Evolutionary conservation across 2,329 filamentous ascomycete species (phyloP).

Genomic region (Raffaelea albimanens): DNA sequence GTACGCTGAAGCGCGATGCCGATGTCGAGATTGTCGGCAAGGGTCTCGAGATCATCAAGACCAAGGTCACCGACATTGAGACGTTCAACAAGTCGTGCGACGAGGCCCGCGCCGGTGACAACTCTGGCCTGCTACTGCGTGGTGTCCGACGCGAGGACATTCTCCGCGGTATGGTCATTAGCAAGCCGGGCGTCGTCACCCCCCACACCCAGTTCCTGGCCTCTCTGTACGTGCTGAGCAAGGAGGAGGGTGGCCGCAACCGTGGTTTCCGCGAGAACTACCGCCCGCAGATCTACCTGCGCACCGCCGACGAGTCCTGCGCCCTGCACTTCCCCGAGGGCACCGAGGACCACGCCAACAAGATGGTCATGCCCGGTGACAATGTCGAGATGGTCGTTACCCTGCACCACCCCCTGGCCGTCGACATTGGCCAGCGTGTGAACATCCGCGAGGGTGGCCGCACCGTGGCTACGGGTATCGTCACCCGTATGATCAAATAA

Average conservation of each 20-base stretch:
- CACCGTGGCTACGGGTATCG: slow-evolving; percentile 74
- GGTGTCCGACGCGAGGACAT: slow-evolving; percentile 95
- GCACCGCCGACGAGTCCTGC: slow-evolving; percentile 76
- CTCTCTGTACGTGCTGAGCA: slow-evolving; percentile 93
- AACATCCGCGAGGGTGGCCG: slow-evolving; percentile 96
- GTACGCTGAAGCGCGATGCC: slow-evolving; percentile 82
- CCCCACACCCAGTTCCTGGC: slow-evolving; percentile 85
- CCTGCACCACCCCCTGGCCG: slow-evolving; percentile 73
- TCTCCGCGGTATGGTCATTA: slow-evolving; percentile 87
- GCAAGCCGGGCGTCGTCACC: slow-evolving; percentile 73
- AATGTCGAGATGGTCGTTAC: slow-evolving; percentile 95
- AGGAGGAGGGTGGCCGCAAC: slow-evolving; percentile 97
- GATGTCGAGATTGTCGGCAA: slow-evolving; percentile 95
- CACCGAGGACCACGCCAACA: slow-evolving; percentile 58
- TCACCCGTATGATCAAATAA: slow-evolving; percentile 63
- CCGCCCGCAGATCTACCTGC: slow-evolving; percentile 90
- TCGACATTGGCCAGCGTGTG: slow-evolving; percentile 90
- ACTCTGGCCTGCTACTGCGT: slow-evolving; percentile 93
- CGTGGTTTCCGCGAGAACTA: slow-evolving; percentile 95
- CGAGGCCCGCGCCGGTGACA: slow-evolving; percentile 91
- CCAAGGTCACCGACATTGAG: slow-evolving; percentile 99
- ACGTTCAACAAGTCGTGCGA: slow-evolving; percentile 99
- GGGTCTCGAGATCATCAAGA: slow-evolving; percentile 75
- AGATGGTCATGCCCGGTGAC: slow-evolving; percentile 96
- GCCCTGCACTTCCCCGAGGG: slow-evolving; percentile 81